Evolutionary conservation across 345 rosid species (phyloP).

Genomic region (Erysimum cheiranthoides): DNA sequence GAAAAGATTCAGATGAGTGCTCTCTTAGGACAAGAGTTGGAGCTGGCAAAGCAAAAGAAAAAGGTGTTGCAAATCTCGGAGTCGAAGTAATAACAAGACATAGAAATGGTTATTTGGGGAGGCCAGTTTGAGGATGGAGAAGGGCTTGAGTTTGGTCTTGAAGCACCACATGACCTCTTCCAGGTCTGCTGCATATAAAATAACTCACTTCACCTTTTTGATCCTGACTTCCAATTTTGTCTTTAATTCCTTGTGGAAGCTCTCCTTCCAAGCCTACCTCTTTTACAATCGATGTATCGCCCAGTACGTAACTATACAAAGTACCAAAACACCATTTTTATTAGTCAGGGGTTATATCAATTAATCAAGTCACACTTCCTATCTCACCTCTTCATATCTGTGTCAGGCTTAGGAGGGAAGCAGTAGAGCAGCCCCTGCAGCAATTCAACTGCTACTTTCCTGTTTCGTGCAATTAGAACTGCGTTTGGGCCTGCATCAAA

Average conservation of each 20-base stretch:
- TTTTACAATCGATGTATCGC: slow-evolving; percentile 76
- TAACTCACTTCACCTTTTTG: slow-evolving; percentile 75
- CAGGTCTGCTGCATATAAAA: slow-evolving; percentile 86
- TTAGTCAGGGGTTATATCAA: slow-evolving; percentile 1
- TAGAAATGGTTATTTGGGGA: slow-evolving; percentile 58
- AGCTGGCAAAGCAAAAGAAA: neutral
- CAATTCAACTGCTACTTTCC: slow-evolving; percentile 72
- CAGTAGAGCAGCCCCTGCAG: slow-evolving; percentile 77
- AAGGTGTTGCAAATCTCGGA: slow-evolving; percentile 2
- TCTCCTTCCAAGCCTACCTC: slow-evolving; percentile 74
- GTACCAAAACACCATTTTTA: neutral
- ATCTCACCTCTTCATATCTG: slow-evolving; percentile 71
- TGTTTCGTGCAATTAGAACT: slow-evolving; percentile 70
- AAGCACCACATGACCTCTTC: slow-evolving; percentile 77
- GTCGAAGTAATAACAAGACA: neutral
- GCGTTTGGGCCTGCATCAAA: slow-evolving; percentile 98
- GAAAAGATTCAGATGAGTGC: neutral
- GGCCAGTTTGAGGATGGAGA: slow-evolving; percentile 65
- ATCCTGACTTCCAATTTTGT: slow-evolving; percentile 56
- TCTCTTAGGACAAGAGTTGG: slow-evolving; percentile 26
- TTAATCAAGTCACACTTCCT: neutral
- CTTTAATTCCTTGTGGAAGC: slow-evolving; percentile 64
- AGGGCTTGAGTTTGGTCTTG: slow-evolving; percentile 66
- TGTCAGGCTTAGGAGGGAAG: slow-evolving; percentile 83
- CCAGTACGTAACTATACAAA: slow-evolving; percentile 66